These are phyloP conservation scores for Moniliophthora roreri DNA, from an alignment of 1,284 basidiomycete species.

Conservation along the genomic window DNA sequence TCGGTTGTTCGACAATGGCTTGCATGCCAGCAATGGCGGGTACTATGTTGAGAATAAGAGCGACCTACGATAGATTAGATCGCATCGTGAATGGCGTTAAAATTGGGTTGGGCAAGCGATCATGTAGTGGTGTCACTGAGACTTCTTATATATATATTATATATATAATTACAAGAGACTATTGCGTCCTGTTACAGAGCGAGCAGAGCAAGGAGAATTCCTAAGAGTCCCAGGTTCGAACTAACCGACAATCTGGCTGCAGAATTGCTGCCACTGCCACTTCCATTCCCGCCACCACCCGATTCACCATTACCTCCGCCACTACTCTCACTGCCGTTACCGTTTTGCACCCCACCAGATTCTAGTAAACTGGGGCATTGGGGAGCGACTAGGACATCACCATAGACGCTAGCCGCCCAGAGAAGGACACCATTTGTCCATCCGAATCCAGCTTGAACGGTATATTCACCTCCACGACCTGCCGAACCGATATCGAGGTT, in stretches of 20 bases:
- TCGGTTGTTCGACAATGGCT: too few species aligned
- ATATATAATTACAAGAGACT: too few species aligned
- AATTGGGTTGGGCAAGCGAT: too few species aligned
- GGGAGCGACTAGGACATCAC: constrained; percentile 60
- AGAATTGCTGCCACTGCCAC: constrained; percentile 11
- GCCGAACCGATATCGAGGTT: constrained; percentile 79
- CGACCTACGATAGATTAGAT: too few species aligned
- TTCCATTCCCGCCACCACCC: constrained; percentile 2
- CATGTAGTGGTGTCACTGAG: too few species aligned
- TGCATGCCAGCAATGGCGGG: too few species aligned
- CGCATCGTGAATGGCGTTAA: too few species aligned
- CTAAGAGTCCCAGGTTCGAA: too few species aligned
- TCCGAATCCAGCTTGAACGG: constrained; percentile 81
- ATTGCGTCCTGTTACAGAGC: too few species aligned
- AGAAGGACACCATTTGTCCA: constrained; percentile 89
- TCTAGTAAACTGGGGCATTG: constrained; percentile 58
- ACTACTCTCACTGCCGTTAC: not conserved
- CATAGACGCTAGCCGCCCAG: constrained; percentile 75
- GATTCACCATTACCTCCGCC: constrained; percentile 12
- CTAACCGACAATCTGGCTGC: not conserved
- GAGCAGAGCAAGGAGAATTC: too few species aligned
- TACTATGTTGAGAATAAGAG: too few species aligned
- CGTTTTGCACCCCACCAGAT: constrained; percentile 5
- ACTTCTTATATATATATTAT: too few species aligned
- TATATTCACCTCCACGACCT: constrained; percentile 86